Evolutionary conservation across 164 flowering plant genomes (phyloP), one percentile per base, ranked within the genome.

Genomic region (Stephania japonica): DNA sequence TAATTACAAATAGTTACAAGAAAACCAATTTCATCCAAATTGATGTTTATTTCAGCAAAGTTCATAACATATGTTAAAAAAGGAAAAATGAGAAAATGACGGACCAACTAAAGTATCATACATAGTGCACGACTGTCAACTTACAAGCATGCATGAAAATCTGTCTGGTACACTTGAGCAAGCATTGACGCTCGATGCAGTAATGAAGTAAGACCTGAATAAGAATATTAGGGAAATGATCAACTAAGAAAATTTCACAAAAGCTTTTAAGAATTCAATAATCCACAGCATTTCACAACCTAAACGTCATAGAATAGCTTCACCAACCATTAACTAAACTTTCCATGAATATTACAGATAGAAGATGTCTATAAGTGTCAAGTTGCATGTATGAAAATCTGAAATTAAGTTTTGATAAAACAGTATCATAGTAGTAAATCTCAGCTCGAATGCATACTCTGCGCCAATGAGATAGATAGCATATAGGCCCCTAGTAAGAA

Each of bases 101-200:
- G 18, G n/a, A 16, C 21, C 6, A 10, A 16, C 63, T 16, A 64
- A 70, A 42, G 5, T 18, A 23, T 68, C 41, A 3, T 9, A 27
- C 43, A 66, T 21, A 13, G 23, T 27, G 13, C 21, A 4, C 65
- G 23, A n/a, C 42, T 14, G 26, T 7, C 25, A 16, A 74, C 81
- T 82, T 88, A 95, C 99, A 82, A 71, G 94, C 83, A 76, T 85
- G 88, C 80, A 83, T 69, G 69, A 92, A 79, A 78, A 95, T 87
- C 77, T 85, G 90, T 67, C 97, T 76, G 61, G 89, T 86, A 72
- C 99, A 95, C 84, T 95, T 95, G 78, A 95, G 86, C 88, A 95
- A 81, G 86, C 98, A 93, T 81, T 95, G 99, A 8, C 98, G 83
- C 82, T 93, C 98, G 71, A 82, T 82, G 81, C 89, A 89, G 83